Evolutionary conservation across 2,329 filamentous ascomycete species (phyloP).

Genomic region (Orbilia javanica): DNA sequence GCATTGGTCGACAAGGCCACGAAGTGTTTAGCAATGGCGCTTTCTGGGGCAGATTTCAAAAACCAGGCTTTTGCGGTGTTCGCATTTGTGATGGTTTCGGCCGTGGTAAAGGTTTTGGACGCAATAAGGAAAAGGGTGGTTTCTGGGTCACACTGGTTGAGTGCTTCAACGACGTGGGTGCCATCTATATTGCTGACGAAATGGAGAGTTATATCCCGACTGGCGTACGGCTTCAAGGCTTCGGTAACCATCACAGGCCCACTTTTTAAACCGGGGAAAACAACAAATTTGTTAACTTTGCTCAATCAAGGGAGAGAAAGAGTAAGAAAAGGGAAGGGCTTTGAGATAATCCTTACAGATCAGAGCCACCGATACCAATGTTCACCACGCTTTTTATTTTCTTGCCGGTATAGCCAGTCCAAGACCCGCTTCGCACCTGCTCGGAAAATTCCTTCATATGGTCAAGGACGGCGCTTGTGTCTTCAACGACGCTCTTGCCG

Average conservation of each 20-base stretch:
- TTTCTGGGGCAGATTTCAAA: conserved; percentile 76
- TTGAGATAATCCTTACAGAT: conserved; percentile 77
- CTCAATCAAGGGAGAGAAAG: neutral
- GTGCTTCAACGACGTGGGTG: conserved; percentile 94
- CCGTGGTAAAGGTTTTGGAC: conserved; percentile 99
- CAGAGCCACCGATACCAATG: conserved; percentile 96
- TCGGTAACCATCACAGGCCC: conserved; percentile 99
- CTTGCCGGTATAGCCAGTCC: conserved; percentile 98
- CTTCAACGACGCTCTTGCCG: conserved; percentile 83
- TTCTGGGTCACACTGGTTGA: conserved; percentile 89
- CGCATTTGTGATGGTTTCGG: conserved; percentile 96
- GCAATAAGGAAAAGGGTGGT: conserved; percentile 98
- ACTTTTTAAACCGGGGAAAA: conserved; percentile 67
- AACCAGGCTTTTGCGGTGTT: conserved; percentile 98
- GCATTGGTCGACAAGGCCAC: conserved; percentile 98
- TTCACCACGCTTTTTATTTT: conserved; percentile 97
- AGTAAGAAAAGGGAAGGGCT: no score
- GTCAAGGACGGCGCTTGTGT: conserved; percentile 87
- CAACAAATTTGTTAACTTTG: neutral
- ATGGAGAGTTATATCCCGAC: conserved; percentile 87
- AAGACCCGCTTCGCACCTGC: conserved; percentile 91
- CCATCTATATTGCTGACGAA: conserved; percentile 99
- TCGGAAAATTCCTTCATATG: conserved; percentile 99
- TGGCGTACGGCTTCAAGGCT: conserved; percentile 93
- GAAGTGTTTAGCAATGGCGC: conserved; percentile 93